Base-by-base conservation (phyloP, 1,139 yeast genomes). In the Casaregolazyma suthepensis region DNA sequence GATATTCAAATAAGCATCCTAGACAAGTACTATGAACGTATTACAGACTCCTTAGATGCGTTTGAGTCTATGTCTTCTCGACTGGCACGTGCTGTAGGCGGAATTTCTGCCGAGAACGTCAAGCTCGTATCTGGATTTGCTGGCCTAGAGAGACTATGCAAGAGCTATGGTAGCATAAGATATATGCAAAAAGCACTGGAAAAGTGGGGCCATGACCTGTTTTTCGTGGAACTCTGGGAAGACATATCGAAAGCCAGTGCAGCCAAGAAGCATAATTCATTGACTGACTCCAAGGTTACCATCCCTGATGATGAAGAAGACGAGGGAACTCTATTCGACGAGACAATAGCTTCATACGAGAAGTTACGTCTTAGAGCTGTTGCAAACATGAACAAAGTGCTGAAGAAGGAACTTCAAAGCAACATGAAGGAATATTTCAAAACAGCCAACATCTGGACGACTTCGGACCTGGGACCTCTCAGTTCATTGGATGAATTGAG, bases 1-100 rank as follows among this genome's bases (percentile, higher is more conserved):
- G 81, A 81, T 23, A 82, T 89, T 40, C 96, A 89, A 65, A 68
- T 89, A 49, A 75, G 75, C 35, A 66, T 90, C 46, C 66, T 89
- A 22, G 85, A 85, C 54, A 72, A 72, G 43, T 90, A 87, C 63
- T 76, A 76, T 54, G 77, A 76, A 3, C 74, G 78, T 31, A 66
- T 89, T 18, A 66, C 72, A 19, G 74, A 74, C 45, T 73, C 80
- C 15, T 72, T 77, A 52, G 70, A 73, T 54, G 76, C 77, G 6
- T 75, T 81, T 58, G 78, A 75, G 50, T 81, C 76, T 12, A 65
- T 72, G 51, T 77, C 75, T 65, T 80, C 69, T 56, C 59, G 67
- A 43, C 55, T 71, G 23, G 61, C 73, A 22, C 60, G 73, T 57
- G 66, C 77, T 29, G 70, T 75, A 37, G 65, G 75, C 29, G 62